Percentiles rank a stretch among this genome's conserved stretches.
Evolutionary conservation across 1,284 basidiomycete genomes (phyloP).

Genomic region (Boletus putidus): DNA sequence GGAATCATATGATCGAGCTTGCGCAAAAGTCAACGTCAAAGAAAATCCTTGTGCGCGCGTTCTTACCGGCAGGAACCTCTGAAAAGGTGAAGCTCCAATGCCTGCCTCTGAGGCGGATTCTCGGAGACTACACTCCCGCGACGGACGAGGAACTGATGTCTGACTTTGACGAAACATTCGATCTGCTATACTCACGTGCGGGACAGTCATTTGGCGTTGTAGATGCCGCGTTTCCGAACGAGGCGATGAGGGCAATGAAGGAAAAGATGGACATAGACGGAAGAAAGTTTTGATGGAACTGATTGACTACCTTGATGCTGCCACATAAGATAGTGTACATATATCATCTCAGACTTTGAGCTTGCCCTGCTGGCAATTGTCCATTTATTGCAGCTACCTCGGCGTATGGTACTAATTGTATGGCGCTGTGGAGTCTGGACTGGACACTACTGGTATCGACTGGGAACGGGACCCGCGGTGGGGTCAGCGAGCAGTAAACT

Average conservation of each 20-base stretch:
- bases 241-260: constrained; percentile 15
- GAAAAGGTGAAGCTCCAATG: constrained; percentile 34
- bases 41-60: constrained; percentile 34
- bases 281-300: neutral
- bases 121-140: constrained; percentile 12
- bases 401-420: constrained; percentile 7
- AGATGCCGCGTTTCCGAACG: constrained; percentile 29
- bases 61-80: constrained; percentile 31
- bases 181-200: constrained; percentile 32
- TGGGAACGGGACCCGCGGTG: neutral
- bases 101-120: constrained; percentile 25
- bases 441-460: constrained; percentile 6
- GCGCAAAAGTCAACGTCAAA: constrained; percentile 27
- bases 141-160: constrained; percentile 21
- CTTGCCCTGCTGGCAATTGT: neutral
- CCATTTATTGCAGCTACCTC: constrained; percentile 8
- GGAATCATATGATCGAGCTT: constrained; percentile 33
- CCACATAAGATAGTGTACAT: too few species aligned
- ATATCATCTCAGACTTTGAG: neutral
- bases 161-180: constrained; percentile 28
- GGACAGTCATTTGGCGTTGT: constrained; percentile 23
- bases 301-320: neutral
- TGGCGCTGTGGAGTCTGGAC: neutral
- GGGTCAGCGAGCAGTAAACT: neutral
- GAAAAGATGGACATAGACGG: constrained; percentile 12